Percentiles rank a stretch among this genome's conserved stretches.
These are phyloP conservation scores for Terana coerulea DNA, from an alignment of 768 basidiomycete genomes.

Conservation along the genomic window DNA sequence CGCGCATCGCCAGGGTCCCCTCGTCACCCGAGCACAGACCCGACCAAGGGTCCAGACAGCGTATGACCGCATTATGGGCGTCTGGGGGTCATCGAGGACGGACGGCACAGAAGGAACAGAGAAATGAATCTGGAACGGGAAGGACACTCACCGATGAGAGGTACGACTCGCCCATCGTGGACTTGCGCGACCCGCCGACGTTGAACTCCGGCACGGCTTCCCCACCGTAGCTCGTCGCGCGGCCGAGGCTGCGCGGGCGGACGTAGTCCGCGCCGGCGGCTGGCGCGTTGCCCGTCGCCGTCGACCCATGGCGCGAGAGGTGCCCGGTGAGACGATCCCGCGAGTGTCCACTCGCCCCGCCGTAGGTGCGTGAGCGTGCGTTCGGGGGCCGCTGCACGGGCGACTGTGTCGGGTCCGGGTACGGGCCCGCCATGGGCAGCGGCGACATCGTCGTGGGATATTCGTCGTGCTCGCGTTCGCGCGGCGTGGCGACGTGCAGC, in stretches of 20 bases:
- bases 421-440: not conserved
- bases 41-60: not conserved
- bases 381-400: not conserved
- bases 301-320: not conserved
- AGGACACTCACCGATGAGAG: not conserved
- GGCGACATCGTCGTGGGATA: not conserved
- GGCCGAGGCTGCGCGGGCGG: not conserved
- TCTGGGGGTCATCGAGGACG: not conserved
- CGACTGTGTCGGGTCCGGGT: not conserved
- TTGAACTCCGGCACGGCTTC: not conserved
- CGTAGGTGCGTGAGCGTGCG: not conserved
- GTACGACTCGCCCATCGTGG: not conserved
- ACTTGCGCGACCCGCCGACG: not conserved
- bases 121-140: not conserved
- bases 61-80: not conserved
- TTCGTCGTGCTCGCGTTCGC: too few relatives aligned
- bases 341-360: not conserved
- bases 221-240: not conserved
- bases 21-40: not conserved
- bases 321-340: not conserved
- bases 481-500: not conserved
- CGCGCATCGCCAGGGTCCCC: not conserved
- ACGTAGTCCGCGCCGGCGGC: not conserved
- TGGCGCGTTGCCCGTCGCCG: not conserved
- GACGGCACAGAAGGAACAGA: not conserved